Base-by-base conservation (phyloP, 2,329 filamentous ascomycete species). In the Chlorencoelia australis region DNA sequence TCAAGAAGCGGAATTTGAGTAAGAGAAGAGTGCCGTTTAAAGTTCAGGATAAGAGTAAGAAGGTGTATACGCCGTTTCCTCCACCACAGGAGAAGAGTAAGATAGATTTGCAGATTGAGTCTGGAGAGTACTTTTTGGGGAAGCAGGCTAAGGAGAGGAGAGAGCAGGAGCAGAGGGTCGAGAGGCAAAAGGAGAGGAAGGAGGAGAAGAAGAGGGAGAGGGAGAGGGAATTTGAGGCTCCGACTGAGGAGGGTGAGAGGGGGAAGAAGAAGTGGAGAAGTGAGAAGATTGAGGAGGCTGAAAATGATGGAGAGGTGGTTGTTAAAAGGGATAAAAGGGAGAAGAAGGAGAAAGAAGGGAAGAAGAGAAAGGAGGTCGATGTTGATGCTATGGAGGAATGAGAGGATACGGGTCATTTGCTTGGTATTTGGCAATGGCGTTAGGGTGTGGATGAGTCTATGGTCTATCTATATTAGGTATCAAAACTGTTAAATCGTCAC, bases 41-140 rank as follows among this genome's bases (percentile, higher is more conserved):
- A 55, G 79, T 98, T 57, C 86, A 75, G 36, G 88, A 98, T 68
- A 98, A 98, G 73, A 63, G 68, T 57, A 94, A 89, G 73, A 96
- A 94, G 73, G 63, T 70, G 9, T 98, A 95, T 69, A 98, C 93
- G 47, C 89, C 91, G 7, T 98, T 98, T 78, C 91, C 91, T 32
- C 91, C 91, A 5, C 75, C 87, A 28, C 87, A 88, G 48, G 89
- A 98, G 71, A 94, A 94, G 83, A 95, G 88, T 75, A 98, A 96
- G 75, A 75, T 98, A 52, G 91, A 98, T 63, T 65, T 87, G 62
- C 89, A 98, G 71, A 94, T 98, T 66, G 91, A 98, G 69, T 88
- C 77, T 52, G 89, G 91, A 64, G 89, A 96, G 65, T 98, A 94
- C 66, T 96, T 96, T 62, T 63, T 98, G 56, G 79, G 80, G 56